Evolutionary conservation across 768 basidiomycete species (phyloP), one percentile per base, ranked within the genome.

Genomic region (Mycena amicta): DNA sequence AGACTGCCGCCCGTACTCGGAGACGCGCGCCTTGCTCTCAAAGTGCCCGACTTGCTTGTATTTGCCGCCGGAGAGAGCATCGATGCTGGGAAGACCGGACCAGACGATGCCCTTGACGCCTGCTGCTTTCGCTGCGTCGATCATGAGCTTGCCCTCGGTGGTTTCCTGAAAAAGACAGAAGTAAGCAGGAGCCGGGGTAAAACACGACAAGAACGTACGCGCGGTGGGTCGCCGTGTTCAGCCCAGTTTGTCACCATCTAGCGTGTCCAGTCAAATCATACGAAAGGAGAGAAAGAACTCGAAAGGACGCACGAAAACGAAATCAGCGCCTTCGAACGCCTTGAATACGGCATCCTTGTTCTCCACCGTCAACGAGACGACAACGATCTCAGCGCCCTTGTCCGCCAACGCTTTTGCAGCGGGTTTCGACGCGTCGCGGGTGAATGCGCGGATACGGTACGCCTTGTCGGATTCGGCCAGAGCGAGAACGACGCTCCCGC

Each of bases 161-260:
- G 43, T 52, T 56, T 60, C 54, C 59, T 60, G 41, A 6, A 51
- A 5, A 27, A 22, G 6, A 5, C 45, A 26, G n/a, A 43, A 27
- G 52, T 5, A 23, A 39, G 26, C 6, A 26, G 26, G 16, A 5
- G n/a, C n/a, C n/a, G n/a, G n/a, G n/a, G n/a, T n/a, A n/a, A 31
- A 20, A 22, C n/a, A n/a, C n/a, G n/a, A 20, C 16, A 20, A n/a
- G n/a, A 18, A 45, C 59, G 18, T 26, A 59, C 57, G 33, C 43
- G 41, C 16, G 49, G 28, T 30, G 8, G 50, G 37, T 56, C 45
- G 3, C 39, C 26, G 40, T 60, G 59, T 26, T 56, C 59, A 23
- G 31, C 49, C 25, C n/a, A 60, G 37, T 60, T 60, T 13, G 59
- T 60, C 5, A 56, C 29, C 12, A 56, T 29, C 59, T 61, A 18